These are phyloP conservation scores for Fusarium torulosum DNA, from an alignment of 2,329 filamentous ascomycete species.

Conservation along the genomic window DNA sequence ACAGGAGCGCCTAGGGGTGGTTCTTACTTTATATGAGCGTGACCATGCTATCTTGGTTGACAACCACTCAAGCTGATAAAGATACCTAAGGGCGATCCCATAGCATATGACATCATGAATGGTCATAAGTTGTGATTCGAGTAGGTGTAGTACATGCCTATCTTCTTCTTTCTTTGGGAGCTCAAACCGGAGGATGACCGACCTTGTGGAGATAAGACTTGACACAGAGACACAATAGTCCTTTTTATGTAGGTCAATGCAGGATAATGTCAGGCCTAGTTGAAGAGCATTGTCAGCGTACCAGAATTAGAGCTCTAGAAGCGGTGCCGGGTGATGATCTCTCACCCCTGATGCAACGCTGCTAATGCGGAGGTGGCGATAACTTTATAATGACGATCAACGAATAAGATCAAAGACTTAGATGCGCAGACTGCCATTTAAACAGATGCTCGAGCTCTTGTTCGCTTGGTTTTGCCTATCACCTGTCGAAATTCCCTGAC, in stretches of 20 bases:
- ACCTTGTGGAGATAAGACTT: not conserved
- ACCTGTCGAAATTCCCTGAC: not conserved
- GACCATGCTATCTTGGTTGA: not conserved
- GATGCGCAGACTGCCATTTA: not conserved
- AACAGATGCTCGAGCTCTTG: not conserved
- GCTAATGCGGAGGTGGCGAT: conserved; percentile 15
- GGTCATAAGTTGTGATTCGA: not conserved
- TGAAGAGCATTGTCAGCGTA: not conserved
- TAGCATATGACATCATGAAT: conserved; percentile 18
- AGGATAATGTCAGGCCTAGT: not conserved
- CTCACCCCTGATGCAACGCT: not conserved
- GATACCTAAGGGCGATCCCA: not conserved
- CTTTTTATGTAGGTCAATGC: not conserved
- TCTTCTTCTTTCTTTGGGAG: not conserved
- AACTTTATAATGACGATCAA: conserved; percentile 16
- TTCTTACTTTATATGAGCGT: not conserved
- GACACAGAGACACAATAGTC: not conserved
- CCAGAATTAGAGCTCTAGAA: not conserved
- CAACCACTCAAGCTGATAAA: not conserved
- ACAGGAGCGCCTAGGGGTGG: not conserved
- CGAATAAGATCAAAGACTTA: not conserved
- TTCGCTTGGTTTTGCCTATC: not conserved
- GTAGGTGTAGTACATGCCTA: not conserved
- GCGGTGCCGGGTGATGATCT: not conserved
- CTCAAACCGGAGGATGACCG: not conserved